A percentile compares a stretch with the other conserved stretches of the same genome.
phyloP scores from a whole-genome alignment of 352 stramenopile genomes.

The Globisporangium paroecandrum region DNA sequence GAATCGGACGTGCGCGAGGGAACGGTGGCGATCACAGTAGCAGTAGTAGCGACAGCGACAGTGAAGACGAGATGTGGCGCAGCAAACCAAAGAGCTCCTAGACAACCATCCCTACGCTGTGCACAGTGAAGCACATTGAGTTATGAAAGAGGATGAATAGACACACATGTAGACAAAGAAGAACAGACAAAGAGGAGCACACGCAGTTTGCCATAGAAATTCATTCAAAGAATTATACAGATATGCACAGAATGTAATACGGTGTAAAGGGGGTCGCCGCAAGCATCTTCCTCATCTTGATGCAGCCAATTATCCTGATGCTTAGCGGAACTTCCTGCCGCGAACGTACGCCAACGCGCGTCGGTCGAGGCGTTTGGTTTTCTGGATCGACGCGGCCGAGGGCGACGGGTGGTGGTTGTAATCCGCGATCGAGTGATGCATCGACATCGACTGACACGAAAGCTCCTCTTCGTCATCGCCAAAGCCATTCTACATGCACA shows the following conservation, averaged over 20 bases:
- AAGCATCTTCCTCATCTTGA: background rate
- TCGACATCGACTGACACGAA: slow-evolving; percentile 45
- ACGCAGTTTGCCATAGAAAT: background rate
- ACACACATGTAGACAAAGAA: slow-evolving; percentile 4
- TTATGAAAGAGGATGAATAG: background rate
- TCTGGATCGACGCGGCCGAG: slow-evolving; percentile 66
- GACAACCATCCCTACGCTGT: background rate
- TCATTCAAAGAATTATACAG: slow-evolving; percentile 3
- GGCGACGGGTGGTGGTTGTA: slow-evolving; percentile 67
- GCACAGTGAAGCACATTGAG: background rate
- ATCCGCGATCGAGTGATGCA: slow-evolving; percentile 74
- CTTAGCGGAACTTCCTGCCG: slow-evolving; percentile 66
- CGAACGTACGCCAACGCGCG: slow-evolving; percentile 71
- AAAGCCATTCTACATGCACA: slow-evolving; percentile 37
- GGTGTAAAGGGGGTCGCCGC: background rate
- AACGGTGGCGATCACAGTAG: background rate
- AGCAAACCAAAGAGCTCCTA: slow-evolving; percentile 16
- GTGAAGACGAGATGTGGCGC: slow-evolving; percentile 19
- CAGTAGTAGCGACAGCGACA: slow-evolving; percentile 15
- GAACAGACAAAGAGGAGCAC: background rate
- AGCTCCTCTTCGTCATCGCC: slow-evolving; percentile 62
- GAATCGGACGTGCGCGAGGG: background rate
- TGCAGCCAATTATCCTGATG: background rate
- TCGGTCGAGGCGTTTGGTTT: slow-evolving; percentile 75
- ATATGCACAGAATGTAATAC: background rate